Evolutionary conservation across 371 early-diverging fungal species (phyloP).

Genomic region (Mortierella sp.): DNA sequence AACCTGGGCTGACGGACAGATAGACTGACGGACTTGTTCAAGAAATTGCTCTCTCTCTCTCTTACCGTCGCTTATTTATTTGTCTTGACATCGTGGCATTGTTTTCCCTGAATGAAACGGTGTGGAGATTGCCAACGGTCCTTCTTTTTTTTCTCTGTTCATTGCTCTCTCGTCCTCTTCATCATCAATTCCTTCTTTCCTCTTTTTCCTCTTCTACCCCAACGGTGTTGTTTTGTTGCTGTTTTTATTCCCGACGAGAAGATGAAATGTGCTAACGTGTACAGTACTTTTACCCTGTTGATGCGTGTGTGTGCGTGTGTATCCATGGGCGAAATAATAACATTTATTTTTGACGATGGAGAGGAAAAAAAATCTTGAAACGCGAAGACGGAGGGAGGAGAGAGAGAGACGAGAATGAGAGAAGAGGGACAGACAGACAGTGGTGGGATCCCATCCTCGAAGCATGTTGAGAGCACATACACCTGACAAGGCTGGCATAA

Average conservation of each 20-base stretch:
- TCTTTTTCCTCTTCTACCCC: not conserved
- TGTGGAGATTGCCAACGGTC: not conserved
- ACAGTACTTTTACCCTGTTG: not conserved
- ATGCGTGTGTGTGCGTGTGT: not conserved
- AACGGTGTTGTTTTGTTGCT: not conserved
- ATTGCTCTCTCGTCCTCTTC: not conserved
- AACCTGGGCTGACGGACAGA: no score
- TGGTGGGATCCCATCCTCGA: not conserved
- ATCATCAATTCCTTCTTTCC: not conserved
- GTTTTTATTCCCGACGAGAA: not conserved
- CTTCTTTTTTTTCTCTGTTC: not conserved
- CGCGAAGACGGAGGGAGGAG: no score
- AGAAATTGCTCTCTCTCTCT: no score
- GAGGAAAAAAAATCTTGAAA: no score
- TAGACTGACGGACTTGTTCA: no score
- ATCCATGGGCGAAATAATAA: not conserved
- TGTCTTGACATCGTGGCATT: not conserved
- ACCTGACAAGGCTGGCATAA: not conserved
- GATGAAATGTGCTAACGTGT: not conserved
- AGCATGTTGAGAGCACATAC: not conserved
- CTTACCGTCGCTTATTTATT: not conserved
- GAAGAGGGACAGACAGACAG: no score
- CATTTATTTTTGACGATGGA: not conserved
- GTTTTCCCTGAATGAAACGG: not conserved
- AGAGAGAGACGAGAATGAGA: no score